Evolutionary conservation across 352 stramenopile genomes (phyloP), one percentile per base, ranked within the genome.

Genomic region (Phytopythium kandeliae): DNA sequence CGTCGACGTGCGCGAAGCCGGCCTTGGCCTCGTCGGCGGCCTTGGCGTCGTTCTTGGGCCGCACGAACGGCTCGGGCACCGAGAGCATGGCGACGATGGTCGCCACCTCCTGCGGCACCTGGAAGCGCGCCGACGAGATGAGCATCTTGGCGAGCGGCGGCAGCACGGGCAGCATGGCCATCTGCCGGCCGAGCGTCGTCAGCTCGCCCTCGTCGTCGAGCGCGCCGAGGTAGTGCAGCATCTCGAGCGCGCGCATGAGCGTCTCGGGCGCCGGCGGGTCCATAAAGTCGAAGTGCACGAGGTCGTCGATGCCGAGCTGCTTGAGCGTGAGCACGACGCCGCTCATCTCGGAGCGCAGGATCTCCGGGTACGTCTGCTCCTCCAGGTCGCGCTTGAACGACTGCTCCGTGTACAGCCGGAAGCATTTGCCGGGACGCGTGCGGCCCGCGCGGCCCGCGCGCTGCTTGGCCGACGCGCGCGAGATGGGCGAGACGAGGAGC

Each of bases 331-430:
- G 76, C n/a, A 99, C 95, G 2, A 96, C 96, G 60, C 91, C 97
- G 41, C 78, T 85, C 54, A 99, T 64, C 47, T 97, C 95, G 1
- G 86, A 97, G 38, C 96, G 80, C 30, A 98, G 78, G 62, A 99
- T 99, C 74, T 99, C 97, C 0, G 97, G 97, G 56, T 99, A 97
- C 0, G 92, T 99, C n/a, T n/a, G n/a, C 63, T 99, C 95, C 63
- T 98, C 84, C 52, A 98, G 80, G 72, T 99, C 96, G 35, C 95
- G 69, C 37, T 95, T 77, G 73, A 99, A 99, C 40, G 85, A 97
- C 26, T 87, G 67, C 65, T 99, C 97, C n/a, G 96, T 98, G 68
- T 99, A 99, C 13, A 99, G 71, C 0, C 97, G 89, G 63, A 98
- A 99, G 62, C 96, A 99, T 59, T 99, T 99, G 24, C 97, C 97